phyloP scores from a whole-genome alignment of 257 asterid species.

The Rubia yunnanensis region DNA sequence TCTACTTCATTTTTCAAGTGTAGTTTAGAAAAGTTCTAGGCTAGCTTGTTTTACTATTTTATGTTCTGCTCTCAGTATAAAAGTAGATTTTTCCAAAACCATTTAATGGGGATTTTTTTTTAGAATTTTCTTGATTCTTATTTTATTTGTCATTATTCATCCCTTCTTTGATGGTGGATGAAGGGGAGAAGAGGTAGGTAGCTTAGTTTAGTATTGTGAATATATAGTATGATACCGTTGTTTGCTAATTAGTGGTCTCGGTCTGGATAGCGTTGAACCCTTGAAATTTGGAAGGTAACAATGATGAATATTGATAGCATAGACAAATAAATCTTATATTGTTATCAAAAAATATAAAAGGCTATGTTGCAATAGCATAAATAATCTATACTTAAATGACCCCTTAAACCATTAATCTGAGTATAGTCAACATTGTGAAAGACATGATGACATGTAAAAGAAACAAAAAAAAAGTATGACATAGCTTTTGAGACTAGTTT shows the following conservation, averaged over 20 bases:
- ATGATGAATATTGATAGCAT: too few species aligned
- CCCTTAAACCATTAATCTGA: not conserved
- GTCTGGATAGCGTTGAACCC: not conserved
- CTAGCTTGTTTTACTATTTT: too few species aligned
- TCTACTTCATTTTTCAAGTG: too few species aligned
- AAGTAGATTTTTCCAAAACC: too few species aligned
- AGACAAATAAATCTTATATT: too few species aligned
- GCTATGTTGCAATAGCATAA: not conserved
- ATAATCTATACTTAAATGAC: not conserved
- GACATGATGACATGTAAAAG: not conserved
- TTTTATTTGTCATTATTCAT: not conserved
- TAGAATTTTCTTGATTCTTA: too few species aligned
- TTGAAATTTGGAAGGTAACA: not conserved
- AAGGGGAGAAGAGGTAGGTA: not conserved
- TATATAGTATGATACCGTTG: not conserved
- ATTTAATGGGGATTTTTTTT: too few species aligned
- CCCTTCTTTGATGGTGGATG: not conserved
- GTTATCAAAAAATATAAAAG: too few species aligned
- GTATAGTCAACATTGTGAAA: not conserved
- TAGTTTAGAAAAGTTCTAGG: too few species aligned
- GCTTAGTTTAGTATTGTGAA: slow-evolving; percentile 6
- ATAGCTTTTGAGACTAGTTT: not conserved
- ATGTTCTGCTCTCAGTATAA: too few species aligned
- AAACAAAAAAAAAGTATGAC: too few species aligned
- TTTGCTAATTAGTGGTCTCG: not conserved